These are phyloP conservation scores for Tylopilus cervinicoccineus DNA, from an alignment of 768 basidiomycete genomes.

Conservation along the genomic window DNA sequence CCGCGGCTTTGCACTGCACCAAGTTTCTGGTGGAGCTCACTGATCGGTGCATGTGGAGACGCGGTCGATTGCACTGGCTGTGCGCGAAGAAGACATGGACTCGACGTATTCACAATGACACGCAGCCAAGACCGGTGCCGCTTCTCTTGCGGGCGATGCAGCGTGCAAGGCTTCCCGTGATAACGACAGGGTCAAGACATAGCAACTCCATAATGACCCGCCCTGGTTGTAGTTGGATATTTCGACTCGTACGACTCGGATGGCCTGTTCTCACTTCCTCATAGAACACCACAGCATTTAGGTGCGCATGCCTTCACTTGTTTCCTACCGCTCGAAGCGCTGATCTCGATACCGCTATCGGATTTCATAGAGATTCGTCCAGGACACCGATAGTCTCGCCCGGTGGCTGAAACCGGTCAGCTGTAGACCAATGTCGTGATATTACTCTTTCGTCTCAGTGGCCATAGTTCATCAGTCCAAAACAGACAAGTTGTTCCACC, in stretches of 20 bases:
- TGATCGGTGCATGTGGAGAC: neutral
- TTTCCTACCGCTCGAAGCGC: neutral
- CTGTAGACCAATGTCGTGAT: neutral
- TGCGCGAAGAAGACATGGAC: slow-evolving; percentile 12
- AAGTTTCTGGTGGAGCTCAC: neutral
- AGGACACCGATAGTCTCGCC: neutral
- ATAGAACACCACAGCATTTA: slow-evolving; percentile 15
- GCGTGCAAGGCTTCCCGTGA: slow-evolving; percentile 10
- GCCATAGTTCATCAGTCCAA: neutral
- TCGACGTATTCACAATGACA: neutral
- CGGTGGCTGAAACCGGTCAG: neutral
- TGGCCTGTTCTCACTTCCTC: neutral
- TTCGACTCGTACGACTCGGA: slow-evolving; percentile 16
- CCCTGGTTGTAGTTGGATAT: neutral
- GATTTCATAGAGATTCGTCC: slow-evolving; percentile 1
- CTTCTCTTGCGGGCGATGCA: slow-evolving; percentile 17
- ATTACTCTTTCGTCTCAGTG: neutral
- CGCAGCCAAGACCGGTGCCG: slow-evolving; percentile 17
- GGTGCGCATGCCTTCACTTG: neutral
- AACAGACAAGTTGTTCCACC: neutral
- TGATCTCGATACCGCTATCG: slow-evolving; percentile 10
- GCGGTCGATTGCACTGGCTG: slow-evolving; percentile 5
- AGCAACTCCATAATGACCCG: slow-evolving; percentile 1
- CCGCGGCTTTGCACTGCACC: slow-evolving; percentile 3
- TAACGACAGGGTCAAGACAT: slow-evolving; percentile 6